phyloP scores from a whole-genome alignment of 805 yeast genomes.

The Kuraishia ogatae region DNA sequence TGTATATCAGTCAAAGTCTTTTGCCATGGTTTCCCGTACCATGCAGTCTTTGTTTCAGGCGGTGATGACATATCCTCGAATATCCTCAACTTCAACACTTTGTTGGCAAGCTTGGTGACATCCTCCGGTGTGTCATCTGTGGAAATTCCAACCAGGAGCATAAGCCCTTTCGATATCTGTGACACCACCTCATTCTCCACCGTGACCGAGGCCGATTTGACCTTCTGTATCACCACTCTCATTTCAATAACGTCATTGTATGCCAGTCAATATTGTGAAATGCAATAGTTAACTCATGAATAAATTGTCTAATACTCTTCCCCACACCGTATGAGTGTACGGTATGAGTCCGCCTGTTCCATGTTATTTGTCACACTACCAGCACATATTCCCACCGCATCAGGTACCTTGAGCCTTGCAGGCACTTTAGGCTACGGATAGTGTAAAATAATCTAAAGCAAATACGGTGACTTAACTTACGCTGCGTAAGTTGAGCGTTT shows the following conservation, averaged over 20 bases:
- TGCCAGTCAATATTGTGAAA: too few species aligned
- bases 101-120: constrained; percentile 57
- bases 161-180: constrained; percentile 64
- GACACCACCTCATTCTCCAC: constrained; percentile 70
- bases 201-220: constrained; percentile 79
- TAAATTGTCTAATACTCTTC: not conserved
- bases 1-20: constrained; percentile 51
- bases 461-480: too few species aligned
- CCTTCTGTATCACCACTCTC: constrained; percentile 90
- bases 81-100: constrained; percentile 54
- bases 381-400: not conserved
- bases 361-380: not conserved
- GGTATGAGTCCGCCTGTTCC: not conserved
- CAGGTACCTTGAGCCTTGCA: too few species aligned
- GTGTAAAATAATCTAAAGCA: too few species aligned
- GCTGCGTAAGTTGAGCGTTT: too few species aligned
- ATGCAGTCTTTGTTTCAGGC: constrained; percentile 37
- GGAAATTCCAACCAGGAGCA: constrained; percentile 80
- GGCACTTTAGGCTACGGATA: too few species aligned
- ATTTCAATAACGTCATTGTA: constrained; percentile 24
- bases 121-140: constrained; percentile 72
- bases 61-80: constrained; percentile 49
- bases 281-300: not conserved
- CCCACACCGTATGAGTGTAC: not conserved
- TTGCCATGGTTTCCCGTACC: constrained; percentile 71